Base-by-base conservation (phyloP, 768 basidiomycete species). In the Leccinum ochraceum region DNA sequence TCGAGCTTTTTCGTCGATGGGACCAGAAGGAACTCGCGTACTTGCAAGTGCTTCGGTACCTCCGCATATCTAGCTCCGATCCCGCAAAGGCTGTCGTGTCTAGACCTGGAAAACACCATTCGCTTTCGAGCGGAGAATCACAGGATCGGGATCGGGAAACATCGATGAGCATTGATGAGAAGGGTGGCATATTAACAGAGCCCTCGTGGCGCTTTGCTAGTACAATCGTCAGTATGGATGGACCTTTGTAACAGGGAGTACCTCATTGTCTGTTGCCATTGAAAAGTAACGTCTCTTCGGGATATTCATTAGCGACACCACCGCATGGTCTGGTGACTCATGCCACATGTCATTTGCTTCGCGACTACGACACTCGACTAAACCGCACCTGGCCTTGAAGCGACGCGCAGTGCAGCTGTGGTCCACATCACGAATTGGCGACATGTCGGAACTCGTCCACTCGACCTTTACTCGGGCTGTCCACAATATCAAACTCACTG, bases 1-100 rank as follows among this genome's bases (percentile, higher is more conserved):
- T 90, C 42, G 81, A 81, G 30, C 76, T 93, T 4, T 91, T 92
- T 71, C 82, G 89, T 44, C 75, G 77, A 60, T 94, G 92, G 92
- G 89, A 93, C 66, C 86, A 89, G 64, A 85, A 83, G 60, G 89
- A 92, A 66, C 75, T 84, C 4, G 83, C 88, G 5, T 94, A 82
- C 71, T 79, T 89, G 44, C 81, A 89, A 55, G 79, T 86, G 16
- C 78, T 94, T 55, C 87, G 89, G 48, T 90, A 88, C 73, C 84
- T 93, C 62, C 86, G 90, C 59, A 86, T 94, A 74, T 87, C 79
- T 54, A 86, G 88, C 69, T 71, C 74, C 17, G 74, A 83, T 51
- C 83, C 84, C 1, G 72, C 78, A 1, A 58, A 75, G 7, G 68
- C 76, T 17, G 71, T 86, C 36, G 76, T 90, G 11, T 85, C 89